phyloP scores from a whole-genome alignment of 1,284 basidiomycete genomes.

The Cutaneotrichosporon cutaneum region DNA sequence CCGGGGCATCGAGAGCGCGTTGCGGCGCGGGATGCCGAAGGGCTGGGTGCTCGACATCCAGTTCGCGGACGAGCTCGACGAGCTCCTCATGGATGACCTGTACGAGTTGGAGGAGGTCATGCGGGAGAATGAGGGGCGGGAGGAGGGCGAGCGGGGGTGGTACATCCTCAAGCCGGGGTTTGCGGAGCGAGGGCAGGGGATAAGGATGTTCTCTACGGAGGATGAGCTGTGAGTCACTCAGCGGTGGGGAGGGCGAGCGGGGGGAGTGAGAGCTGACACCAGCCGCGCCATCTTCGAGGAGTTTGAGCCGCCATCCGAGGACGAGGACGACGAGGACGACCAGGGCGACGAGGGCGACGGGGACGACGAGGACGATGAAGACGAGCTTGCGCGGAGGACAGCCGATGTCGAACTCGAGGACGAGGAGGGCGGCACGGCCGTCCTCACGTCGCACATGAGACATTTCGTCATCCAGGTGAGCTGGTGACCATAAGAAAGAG shows the following conservation, averaged over 20 bases:
- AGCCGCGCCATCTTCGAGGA: conserved; percentile 72
- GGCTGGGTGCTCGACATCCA: conserved; percentile 89
- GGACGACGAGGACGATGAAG: conserved; percentile 31
- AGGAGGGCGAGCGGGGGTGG: conserved; percentile 60
- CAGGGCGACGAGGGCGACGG: conserved; percentile 46
- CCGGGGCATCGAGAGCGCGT: conserved; percentile 25
- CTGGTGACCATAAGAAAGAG: neutral
- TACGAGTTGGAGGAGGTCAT: conserved; percentile 77
- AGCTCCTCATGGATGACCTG: conserved; percentile 88
- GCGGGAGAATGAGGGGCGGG: conserved; percentile 51
- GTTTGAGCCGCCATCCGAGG: conserved; percentile 66
- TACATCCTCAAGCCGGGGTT: conserved; percentile 97
- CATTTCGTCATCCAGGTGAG: conserved; percentile 94
- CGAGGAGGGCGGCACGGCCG: conserved; percentile 58
- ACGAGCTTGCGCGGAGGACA: conserved; percentile 25
- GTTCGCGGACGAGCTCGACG: conserved; percentile 92
- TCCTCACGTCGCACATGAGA: conserved; percentile 80
- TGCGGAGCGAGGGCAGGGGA: conserved; percentile 94
- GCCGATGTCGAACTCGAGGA: conserved; percentile 54
- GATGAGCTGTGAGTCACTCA: conserved; percentile 58
- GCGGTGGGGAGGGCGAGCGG: neutral
- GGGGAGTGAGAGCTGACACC: neutral
- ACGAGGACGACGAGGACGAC: conserved; percentile 55
- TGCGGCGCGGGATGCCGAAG: conserved; percentile 61
- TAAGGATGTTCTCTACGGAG: conserved; percentile 82